A percentile compares a stretch with the other conserved stretches of the same genome.
phyloP scores from a whole-genome alignment of 75 land plant species.

The Selaginella moellendorffii region DNA sequence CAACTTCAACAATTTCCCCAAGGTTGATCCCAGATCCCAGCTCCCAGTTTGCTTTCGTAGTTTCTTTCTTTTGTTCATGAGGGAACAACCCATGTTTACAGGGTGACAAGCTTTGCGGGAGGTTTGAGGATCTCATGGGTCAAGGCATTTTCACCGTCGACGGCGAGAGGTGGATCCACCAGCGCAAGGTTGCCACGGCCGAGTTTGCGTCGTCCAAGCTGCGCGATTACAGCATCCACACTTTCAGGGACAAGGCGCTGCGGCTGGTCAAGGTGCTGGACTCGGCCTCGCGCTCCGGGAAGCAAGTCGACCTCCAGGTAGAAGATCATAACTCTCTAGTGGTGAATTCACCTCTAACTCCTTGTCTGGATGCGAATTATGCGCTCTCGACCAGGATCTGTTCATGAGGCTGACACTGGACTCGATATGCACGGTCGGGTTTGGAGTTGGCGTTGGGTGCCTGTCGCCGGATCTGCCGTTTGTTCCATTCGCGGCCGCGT shows the following conservation, averaged over 20 bases:
- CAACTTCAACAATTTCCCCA: slow-evolving; percentile 59
- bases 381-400: slow-evolving; percentile 17
- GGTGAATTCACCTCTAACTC: not conserved
- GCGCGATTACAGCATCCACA: slow-evolving; percentile 3
- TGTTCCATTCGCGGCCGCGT: slow-evolving; percentile 15
- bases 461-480: slow-evolving; percentile 3
- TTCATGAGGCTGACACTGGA: slow-evolving; percentile 30
- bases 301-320: slow-evolving; percentile 5
- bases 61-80: not conserved
- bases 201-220: slow-evolving; percentile 9
- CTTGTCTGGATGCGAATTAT: not conserved
- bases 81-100: too few species aligned
- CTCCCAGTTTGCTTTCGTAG: not conserved
- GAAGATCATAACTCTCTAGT: too few species aligned
- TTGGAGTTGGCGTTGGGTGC: slow-evolving; percentile 19
- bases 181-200: not conserved
- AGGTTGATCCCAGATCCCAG: slow-evolving; percentile 25
- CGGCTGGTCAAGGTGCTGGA: not conserved
- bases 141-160: slow-evolving; percentile 6
- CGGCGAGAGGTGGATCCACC: slow-evolving; percentile 3
- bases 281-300: not conserved
- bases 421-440: slow-evolving; percentile 22
- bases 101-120: slow-evolving; percentile 1
- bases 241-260: not conserved
- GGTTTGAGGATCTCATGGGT: slow-evolving; percentile 5